phyloP scores from a whole-genome alignment of 2,329 filamentous ascomycete species.

The Pseudomassariella vexata region DNA sequence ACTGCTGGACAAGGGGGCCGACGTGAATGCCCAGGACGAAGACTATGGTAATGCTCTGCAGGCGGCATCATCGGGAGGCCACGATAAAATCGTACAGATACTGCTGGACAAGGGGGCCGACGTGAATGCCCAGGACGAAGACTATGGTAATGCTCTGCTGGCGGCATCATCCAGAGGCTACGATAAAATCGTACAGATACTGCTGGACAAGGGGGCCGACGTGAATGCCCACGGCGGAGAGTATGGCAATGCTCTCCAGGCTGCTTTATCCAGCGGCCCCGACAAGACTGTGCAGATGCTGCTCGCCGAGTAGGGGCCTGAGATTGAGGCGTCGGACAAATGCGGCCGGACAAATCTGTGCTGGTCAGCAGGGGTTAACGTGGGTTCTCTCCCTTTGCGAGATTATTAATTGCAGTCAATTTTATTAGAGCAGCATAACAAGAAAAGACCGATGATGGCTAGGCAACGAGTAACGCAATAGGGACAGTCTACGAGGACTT shows the following conservation, averaged over 20 bases:
- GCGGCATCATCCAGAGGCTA: not conserved
- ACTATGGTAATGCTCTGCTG: conserved; percentile 1
- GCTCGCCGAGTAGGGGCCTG: too few species aligned
- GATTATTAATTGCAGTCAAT: too few species aligned
- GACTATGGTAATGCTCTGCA: not conserved
- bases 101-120: not conserved
- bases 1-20: conserved; percentile 9
- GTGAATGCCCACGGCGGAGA: conserved; percentile 1
- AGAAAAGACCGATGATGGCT: too few species aligned
- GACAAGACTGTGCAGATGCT: not conserved
- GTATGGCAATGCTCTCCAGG: conserved; percentile 2
- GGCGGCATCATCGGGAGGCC: not conserved
- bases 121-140: not conserved
- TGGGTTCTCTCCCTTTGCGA: too few species aligned
- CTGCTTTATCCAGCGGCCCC: not conserved
- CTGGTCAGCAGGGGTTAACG: too few species aligned
- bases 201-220: conserved; percentile 3
- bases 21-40: conserved; percentile 10
- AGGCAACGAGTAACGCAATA: too few species aligned
- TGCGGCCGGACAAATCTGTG: too few species aligned
- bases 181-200: conserved; percentile 1
- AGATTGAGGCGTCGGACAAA: too few species aligned
- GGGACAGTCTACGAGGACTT: too few species aligned
- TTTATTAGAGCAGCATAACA: too few species aligned
- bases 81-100: not conserved